phyloP scores from a whole-genome alignment of 2,329 filamentous ascomycete species.

The Ascochyta clinopodiicola region DNA sequence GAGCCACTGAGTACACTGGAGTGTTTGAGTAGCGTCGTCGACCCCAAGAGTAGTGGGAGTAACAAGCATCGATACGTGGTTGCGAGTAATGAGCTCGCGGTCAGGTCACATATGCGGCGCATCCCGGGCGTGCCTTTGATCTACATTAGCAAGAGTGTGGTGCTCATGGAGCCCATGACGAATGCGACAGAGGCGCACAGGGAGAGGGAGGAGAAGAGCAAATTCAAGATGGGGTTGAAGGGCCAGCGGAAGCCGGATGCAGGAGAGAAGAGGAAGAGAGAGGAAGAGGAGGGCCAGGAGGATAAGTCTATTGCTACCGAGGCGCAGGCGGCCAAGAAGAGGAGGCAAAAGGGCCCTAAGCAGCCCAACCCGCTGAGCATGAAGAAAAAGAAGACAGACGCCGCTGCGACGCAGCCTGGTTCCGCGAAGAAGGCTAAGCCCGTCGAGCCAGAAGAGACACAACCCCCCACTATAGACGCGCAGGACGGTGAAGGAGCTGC shows the following conservation, averaged over 20 bases:
- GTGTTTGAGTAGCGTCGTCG: slow-evolving; percentile 77
- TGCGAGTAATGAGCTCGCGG: slow-evolving; percentile 72
- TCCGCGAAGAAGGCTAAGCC: slow-evolving; percentile 25
- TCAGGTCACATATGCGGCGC: slow-evolving; percentile 68
- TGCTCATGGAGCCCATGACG: slow-evolving; percentile 81
- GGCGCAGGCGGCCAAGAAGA: slow-evolving; percentile 55
- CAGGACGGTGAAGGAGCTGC: slow-evolving; percentile 32
- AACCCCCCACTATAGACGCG: slow-evolving; percentile 17
- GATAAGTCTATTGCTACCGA: slow-evolving; percentile 29
- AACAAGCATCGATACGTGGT: slow-evolving; percentile 84
- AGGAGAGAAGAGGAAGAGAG: slow-evolving; percentile 46
- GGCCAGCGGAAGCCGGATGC: slow-evolving; percentile 43
- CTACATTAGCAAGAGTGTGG: slow-evolving; percentile 79
- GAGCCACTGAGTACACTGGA: slow-evolving; percentile 73
- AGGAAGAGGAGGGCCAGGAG: slow-evolving; percentile 58
- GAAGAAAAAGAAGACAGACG: slow-evolving; percentile 69
- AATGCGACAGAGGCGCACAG: slow-evolving; percentile 67
- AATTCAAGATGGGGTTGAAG: slow-evolving; percentile 75
- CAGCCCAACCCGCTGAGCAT: slow-evolving; percentile 74
- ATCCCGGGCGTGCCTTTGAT: slow-evolving; percentile 77
- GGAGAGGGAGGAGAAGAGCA: slow-evolving; percentile 73
- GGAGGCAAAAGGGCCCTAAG: slow-evolving; percentile 64
- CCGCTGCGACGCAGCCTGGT: slow-evolving; percentile 14
- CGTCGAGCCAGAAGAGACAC: slow-evolving; percentile 10
- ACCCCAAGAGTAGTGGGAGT: slow-evolving; percentile 71